Percentiles rank a stretch among this genome's conserved stretches.
Conservation (phyloP, 495 filamentous ascomycete species). For the Talaromyces proteolyticus region DNA sequence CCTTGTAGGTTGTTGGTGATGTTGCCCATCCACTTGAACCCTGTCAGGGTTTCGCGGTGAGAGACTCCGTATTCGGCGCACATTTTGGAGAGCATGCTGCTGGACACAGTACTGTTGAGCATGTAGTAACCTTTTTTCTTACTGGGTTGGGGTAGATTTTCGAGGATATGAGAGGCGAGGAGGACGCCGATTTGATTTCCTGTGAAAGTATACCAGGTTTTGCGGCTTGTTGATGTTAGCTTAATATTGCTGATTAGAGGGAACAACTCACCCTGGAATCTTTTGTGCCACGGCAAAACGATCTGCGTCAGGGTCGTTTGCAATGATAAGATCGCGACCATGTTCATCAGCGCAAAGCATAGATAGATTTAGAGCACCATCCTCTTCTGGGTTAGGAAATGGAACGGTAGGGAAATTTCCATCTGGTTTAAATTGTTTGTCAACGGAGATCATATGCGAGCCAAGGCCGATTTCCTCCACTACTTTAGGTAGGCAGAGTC, state of each 20-base stretch:
- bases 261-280: constrained; percentile 8
- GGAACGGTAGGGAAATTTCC: constrained; percentile 65
- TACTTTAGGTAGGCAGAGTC: constrained; percentile 38
- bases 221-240: constrained; percentile 12
- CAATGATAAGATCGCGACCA: constrained; percentile 48
- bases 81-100: constrained; percentile 58
- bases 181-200: constrained; percentile 66
- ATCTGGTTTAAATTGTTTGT: constrained; percentile 50
- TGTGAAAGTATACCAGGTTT: constrained; percentile 57
- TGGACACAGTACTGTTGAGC: constrained; percentile 60
- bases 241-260: not conserved
- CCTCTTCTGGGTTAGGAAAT: constrained; percentile 71
- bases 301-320: constrained; percentile 70
- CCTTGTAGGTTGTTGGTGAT: constrained; percentile 34
- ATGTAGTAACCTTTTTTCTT: constrained; percentile 39
- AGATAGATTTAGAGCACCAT: constrained; percentile 61
- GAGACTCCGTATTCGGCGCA: constrained; percentile 49
- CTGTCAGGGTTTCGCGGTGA: constrained; percentile 62
- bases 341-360: constrained; percentile 46
- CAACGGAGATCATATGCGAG: constrained; percentile 35
- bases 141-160: constrained; percentile 21
- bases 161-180: constrained; percentile 52
- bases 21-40: constrained; percentile 70
- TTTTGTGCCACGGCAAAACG: constrained; percentile 57
- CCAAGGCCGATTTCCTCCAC: constrained; percentile 38